These are phyloP conservation scores for Solanum ossicruentum DNA, from an alignment of 257 asterid species.

Conservation along the genomic window DNA sequence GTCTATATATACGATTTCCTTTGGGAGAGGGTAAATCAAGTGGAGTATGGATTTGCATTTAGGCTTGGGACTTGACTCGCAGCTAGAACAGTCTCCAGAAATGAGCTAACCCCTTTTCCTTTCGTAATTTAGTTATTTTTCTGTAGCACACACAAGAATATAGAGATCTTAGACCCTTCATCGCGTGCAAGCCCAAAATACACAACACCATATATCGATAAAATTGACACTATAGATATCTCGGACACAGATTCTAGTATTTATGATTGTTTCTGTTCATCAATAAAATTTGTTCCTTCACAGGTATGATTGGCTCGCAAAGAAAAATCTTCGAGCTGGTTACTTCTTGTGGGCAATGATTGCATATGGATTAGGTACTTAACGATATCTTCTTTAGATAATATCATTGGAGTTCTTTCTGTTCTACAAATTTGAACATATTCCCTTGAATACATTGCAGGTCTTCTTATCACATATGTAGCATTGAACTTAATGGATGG, in stretches of 20 bases:
- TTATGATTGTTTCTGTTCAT: background rate
- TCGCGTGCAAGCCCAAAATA: background rate
- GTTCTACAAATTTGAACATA: background rate
- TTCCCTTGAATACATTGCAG: conserved; percentile 15
- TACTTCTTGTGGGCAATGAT: conserved; percentile 94
- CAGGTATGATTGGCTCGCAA: conserved; percentile 88
- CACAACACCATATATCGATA: background rate
- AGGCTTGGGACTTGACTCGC: background rate
- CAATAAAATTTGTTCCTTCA: background rate
- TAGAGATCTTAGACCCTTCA: background rate
- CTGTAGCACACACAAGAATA: background rate
- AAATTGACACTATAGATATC: background rate
- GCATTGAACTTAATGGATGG: conserved; percentile 93
- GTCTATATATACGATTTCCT: background rate
- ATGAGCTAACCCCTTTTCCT: background rate
- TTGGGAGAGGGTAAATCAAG: background rate
- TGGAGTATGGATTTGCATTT: background rate
- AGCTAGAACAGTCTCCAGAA: background rate
- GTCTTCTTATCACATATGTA: conserved; percentile 67
- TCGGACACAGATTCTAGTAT: background rate
- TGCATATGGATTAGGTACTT: conserved; percentile 82
- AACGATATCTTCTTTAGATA: background rate
- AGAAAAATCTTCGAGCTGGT: conserved; percentile 59
- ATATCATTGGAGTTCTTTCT: background rate
- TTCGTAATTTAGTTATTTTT: background rate